A percentile compares a stretch with the other conserved stretches of the same genome.
Evolutionary conservation across 1,284 basidiomycete species (phyloP).

Genomic region (Ceratobasidium sp.): DNA sequence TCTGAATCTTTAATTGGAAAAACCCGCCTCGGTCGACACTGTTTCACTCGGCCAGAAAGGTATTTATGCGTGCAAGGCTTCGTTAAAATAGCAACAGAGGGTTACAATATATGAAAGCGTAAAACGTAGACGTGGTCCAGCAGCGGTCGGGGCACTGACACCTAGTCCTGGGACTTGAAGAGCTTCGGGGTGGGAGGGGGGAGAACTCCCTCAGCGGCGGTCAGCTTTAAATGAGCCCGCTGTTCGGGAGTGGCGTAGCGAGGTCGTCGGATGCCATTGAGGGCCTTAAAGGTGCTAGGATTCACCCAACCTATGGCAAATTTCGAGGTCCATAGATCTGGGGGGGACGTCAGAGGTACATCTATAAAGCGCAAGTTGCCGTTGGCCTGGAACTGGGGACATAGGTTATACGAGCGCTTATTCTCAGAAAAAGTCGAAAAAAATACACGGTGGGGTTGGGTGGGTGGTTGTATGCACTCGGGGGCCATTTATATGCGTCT

Average conservation of each 20-base stretch:
- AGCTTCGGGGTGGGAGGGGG: background rate
- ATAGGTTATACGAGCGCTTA: background rate
- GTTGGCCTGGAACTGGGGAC: background rate
- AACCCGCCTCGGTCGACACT: background rate
- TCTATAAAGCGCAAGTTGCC: constrained; percentile 36
- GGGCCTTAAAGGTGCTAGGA: constrained; percentile 1
- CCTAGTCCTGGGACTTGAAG: background rate
- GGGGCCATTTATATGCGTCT: background rate
- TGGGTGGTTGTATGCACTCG: constrained; percentile 13
- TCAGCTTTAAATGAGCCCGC: constrained; percentile 25
- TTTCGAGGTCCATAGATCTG: constrained; percentile 16
- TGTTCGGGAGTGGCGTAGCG: constrained; percentile 19
- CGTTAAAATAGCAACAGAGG: too few relatives aligned
- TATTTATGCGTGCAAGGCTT: too few relatives aligned
- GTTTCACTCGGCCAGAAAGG: background rate
- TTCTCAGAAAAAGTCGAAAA: constrained; percentile 5
- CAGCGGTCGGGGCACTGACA: too few relatives aligned
- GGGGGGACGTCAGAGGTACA: constrained; percentile 26
- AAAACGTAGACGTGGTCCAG: too few relatives aligned
- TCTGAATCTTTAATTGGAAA: constrained; percentile 4
- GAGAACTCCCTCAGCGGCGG: background rate
- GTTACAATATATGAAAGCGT: too few relatives aligned
- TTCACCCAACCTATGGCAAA: constrained; percentile 10
- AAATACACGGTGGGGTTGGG: background rate
- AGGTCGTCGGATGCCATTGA: constrained; percentile 27